Evolutionary conservation across 2,329 filamentous ascomycete genomes (phyloP), one percentile per base, ranked within the genome.

Genomic region (Epicoccum sorghinum): DNA sequence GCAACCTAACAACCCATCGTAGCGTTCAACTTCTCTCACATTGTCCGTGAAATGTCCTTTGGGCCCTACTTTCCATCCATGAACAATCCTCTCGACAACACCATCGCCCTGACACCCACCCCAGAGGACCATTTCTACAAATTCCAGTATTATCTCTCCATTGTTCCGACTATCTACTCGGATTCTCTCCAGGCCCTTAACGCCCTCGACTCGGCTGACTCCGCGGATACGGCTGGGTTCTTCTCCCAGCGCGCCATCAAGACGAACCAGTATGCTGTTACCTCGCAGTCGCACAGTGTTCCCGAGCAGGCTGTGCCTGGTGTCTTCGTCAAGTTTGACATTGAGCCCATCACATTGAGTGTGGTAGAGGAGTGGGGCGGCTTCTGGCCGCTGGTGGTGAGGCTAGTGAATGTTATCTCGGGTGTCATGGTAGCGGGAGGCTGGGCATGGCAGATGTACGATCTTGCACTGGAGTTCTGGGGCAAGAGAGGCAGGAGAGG

Each of bases 221-320:
- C 70, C 55, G 70, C 69, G 64, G 70, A 68, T 38, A 69, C 62
- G 48, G 71, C 75, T 14, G 67, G 68, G 50, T 65, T 70, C 44
- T 73, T 71, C 67, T 63, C 59, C 29, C 61, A 67, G 29, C 83
- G 84, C 67, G 88, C 86, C 48, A 86, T 99, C 71, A 86, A 89
- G 76, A 98, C 95, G 13, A 99, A 99, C 80, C 95, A 99, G 77
- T 99, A 99, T 79, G 95, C 93, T 56, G 95, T 96, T 0, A 98
- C 93, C 0, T 91, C 93, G 71, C 93, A 98, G 79, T 89, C 84
- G 65, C 85, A 87, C 67, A 78, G 81, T 32, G 83, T 96, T 37
- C 79, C 82, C 49, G 89, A 96, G 67, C 86, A 71, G 58, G 78
- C 80, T 54, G 85, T 97, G 0, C 95, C 95, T 0, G 95, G 95